These are phyloP conservation scores for Russula olivacea DNA, from an alignment of 768 basidiomycete genomes.

Conservation along the genomic window DNA sequence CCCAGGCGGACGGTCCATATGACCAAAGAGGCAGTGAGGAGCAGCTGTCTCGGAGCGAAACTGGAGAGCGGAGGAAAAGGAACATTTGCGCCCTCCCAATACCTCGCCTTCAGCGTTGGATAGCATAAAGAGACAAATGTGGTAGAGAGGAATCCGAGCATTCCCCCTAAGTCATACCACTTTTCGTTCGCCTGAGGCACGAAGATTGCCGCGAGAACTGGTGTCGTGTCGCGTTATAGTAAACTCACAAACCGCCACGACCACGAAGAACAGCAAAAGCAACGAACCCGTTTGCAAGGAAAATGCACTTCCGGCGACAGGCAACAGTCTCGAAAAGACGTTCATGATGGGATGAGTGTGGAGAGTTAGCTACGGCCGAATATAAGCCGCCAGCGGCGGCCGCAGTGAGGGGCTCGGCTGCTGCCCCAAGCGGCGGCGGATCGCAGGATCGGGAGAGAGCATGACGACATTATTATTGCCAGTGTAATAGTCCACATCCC, in stretches of 20 bases:
- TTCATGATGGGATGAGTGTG: slow-evolving; percentile 33
- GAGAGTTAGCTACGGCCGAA: not conserved
- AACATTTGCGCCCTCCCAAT: slow-evolving; percentile 33
- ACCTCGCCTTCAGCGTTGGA: slow-evolving; percentile 37
- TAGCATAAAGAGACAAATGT: slow-evolving; percentile 55
- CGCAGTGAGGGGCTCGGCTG: no score
- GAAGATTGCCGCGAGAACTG: slow-evolving; percentile 53
- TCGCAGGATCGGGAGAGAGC: no score
- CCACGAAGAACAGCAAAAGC: not conserved
- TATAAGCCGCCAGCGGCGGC: no score
- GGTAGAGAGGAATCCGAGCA: slow-evolving; percentile 59
- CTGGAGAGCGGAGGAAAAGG: slow-evolving; percentile 39
- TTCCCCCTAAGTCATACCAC: slow-evolving; percentile 62
- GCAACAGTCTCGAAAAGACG: slow-evolving; percentile 50
- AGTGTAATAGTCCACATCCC: no score
- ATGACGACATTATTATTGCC: no score
- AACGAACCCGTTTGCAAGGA: slow-evolving; percentile 5
- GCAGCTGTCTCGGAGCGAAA: slow-evolving; percentile 52
- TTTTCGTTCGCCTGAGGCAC: slow-evolving; percentile 61
- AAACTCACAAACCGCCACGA: not conserved
- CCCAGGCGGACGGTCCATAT: slow-evolving; percentile 59
- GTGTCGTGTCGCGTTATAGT: not conserved
- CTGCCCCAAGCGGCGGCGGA: no score
- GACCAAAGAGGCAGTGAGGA: not conserved
- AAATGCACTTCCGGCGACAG: slow-evolving; percentile 44